Percentiles rank a stretch among this genome's conserved stretches.
These are phyloP conservation scores for Pseudocercospora musae DNA, from an alignment of 2,329 filamentous ascomycete species.

Conservation along the genomic window DNA sequence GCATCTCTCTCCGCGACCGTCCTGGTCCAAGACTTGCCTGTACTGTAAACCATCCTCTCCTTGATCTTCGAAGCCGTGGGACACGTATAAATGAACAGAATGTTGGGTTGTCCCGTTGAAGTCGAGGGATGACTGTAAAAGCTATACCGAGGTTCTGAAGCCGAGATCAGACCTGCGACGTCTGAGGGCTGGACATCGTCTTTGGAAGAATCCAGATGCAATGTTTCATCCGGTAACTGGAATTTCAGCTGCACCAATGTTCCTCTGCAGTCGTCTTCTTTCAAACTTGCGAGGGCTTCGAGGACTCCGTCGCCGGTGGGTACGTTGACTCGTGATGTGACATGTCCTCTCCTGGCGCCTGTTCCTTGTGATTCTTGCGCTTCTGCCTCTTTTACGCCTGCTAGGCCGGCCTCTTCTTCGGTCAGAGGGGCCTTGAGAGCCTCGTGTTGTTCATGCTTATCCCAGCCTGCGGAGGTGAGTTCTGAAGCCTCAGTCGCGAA, in stretches of 20 bases:
- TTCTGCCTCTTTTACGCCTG: slow-evolving; percentile 71
- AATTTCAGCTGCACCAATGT: slow-evolving; percentile 27
- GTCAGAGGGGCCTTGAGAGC: slow-evolving; percentile 65
- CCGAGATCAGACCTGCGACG: slow-evolving; percentile 60
- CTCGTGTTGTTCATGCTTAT: slow-evolving; percentile 67
- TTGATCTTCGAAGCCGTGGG: slow-evolving; percentile 71
- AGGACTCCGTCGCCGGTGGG: slow-evolving; percentile 61
- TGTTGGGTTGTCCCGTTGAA: slow-evolving; percentile 46
- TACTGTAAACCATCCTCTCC: slow-evolving; percentile 80
- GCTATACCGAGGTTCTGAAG: slow-evolving; percentile 69
- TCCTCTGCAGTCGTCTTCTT: slow-evolving; percentile 38
- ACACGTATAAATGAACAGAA: slow-evolving; percentile 82
- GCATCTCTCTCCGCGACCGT: slow-evolving; percentile 67
- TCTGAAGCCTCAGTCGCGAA: slow-evolving; percentile 70
- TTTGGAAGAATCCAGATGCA: slow-evolving; percentile 60
- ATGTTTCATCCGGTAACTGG: slow-evolving; percentile 62
- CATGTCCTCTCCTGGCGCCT: slow-evolving; percentile 51
- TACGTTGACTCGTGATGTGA: slow-evolving; percentile 48
- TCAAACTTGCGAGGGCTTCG: slow-evolving; percentile 60
- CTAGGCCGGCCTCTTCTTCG: slow-evolving; percentile 69
- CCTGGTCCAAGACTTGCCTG: slow-evolving; percentile 49
- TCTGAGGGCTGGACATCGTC: slow-evolving; percentile 55
- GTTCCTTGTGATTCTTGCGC: slow-evolving; percentile 72
- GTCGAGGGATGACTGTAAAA: slow-evolving; percentile 69
- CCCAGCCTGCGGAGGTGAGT: slow-evolving; percentile 66